A percentile compares a stretch with the other conserved stretches of the same genome.
phyloP scores from a whole-genome alignment of 2,329 filamentous ascomycete species.

The Incumbomyces delicatus region DNA sequence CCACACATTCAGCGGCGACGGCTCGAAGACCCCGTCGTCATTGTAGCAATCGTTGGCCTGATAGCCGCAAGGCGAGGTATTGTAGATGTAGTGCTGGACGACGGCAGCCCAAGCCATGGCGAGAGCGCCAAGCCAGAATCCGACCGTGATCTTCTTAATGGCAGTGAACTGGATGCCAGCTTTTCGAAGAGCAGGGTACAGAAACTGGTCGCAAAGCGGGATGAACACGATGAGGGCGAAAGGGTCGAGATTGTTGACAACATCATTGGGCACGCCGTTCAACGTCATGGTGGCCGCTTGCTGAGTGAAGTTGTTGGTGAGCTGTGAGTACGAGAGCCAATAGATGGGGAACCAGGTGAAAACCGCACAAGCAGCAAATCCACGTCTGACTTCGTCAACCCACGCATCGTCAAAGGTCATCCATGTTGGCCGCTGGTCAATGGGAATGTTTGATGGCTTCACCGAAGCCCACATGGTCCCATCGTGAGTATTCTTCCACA shows the following conservation, averaged over 20 bases:
- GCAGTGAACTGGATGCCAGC: conserved; percentile 48
- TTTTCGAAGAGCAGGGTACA: conserved; percentile 50
- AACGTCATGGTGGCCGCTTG: conserved; percentile 49
- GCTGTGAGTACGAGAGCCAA: conserved; percentile 47
- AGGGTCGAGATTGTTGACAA: conserved; percentile 51
- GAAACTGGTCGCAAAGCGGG: conserved; percentile 25
- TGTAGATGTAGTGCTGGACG: conserved; percentile 51
- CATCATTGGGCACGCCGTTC: conserved; percentile 48
- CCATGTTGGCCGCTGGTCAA: conserved; percentile 45
- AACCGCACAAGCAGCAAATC: conserved; percentile 58
- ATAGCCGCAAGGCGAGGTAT: conserved; percentile 44
- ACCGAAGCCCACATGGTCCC: conserved; percentile 23
- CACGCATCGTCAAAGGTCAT: conserved; percentile 78
- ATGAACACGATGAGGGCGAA: conserved; percentile 47
- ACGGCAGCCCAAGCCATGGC: conserved; percentile 49
- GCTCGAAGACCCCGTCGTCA: conserved; percentile 29
- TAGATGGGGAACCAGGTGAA: conserved; percentile 48
- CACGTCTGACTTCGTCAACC: conserved; percentile 68
- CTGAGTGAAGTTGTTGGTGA: conserved; percentile 30
- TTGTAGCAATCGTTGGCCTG: conserved; percentile 37
- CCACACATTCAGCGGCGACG: conserved; percentile 37
- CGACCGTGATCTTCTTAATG: conserved; percentile 45
- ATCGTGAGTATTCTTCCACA: conserved; percentile 22
- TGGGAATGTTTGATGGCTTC: conserved; percentile 42
- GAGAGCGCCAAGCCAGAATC: conserved; percentile 44